These are phyloP conservation scores for Talaromyces sp. DNA, from an alignment of 2,329 filamentous ascomycete species.

Conservation along the genomic window DNA sequence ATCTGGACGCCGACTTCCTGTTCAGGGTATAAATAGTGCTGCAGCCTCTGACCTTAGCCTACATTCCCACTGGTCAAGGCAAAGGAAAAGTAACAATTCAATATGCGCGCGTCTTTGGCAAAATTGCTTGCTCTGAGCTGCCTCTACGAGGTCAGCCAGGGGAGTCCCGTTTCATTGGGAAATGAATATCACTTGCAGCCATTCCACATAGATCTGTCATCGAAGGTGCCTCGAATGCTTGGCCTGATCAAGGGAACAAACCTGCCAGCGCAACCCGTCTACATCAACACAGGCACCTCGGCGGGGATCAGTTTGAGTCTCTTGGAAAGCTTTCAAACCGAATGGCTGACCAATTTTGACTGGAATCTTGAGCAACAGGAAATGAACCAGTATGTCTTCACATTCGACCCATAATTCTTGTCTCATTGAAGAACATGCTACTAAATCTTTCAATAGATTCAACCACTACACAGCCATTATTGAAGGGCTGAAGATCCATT, in stretches of 20 bases:
- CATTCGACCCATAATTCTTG: background rate
- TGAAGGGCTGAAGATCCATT: conserved; percentile 38
- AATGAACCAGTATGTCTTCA: background rate
- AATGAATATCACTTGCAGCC: background rate
- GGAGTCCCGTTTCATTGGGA: background rate
- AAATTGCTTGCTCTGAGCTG: background rate
- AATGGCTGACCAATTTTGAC: background rate
- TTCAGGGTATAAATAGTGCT: background rate
- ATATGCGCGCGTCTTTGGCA: background rate
- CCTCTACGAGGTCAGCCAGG: background rate
- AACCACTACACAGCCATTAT: background rate
- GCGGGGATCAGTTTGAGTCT: background rate
- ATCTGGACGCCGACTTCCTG: background rate
- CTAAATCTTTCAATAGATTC: background rate
- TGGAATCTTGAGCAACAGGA: background rate
- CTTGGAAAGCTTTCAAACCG: background rate
- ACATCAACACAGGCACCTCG: background rate
- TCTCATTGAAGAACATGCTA: background rate
- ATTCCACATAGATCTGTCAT: conserved; percentile 4
- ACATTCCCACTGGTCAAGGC: background rate
- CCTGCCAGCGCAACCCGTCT: background rate
- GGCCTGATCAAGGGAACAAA: background rate
- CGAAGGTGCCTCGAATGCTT: background rate
- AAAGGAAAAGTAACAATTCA: background rate
- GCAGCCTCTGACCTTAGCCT: background rate